Evolutionary conservation across 1,284 basidiomycete genomes (phyloP), one percentile per base, ranked within the genome.

Genomic region (Tranzscheliella williamsii): DNA sequence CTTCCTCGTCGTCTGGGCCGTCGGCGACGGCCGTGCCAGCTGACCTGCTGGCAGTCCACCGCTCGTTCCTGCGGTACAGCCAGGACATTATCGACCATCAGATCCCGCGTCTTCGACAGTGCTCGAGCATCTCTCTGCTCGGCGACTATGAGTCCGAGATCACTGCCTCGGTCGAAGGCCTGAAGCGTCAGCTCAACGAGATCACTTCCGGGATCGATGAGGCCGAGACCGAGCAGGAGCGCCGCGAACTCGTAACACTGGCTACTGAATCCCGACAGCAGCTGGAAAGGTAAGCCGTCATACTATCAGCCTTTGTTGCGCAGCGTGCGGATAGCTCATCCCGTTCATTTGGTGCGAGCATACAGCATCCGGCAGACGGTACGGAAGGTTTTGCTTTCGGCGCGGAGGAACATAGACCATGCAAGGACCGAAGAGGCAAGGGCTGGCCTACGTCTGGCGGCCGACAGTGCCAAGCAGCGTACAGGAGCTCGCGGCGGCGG

Each of bases 191-290:
- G 27, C 50, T 63, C 17, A 45, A 36, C 24, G 45, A 69, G 21
- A 52, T 73, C 29, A 49, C 47, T 8, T 50, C 67, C 31, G 61
- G 56, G 17, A 40, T 62, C 4, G 68, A 71, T 33, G 71, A 73
- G 27, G 55, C 62, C 7, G 66, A 65, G 11, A 35, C 57, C 0
- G 29, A 39, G 1, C 43, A 40, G 2, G 57, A 70, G 26, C 60
- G 62, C 9, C 36, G 36, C 4, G 53, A 48, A n/a, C 21, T 73
- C 18, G 13, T 32, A 2, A 32, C 29, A 0, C 24, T 60, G 4
- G 38, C 34, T 4, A 27, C 37, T 5, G 24, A 46, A 5, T 32
- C 50, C 0, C 44, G 38, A 17, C 32, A 50, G 18, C 33, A 62
- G 38, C 61, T 67, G 2, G 52, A 62, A 29, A 37, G 35, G 47